Base-by-base conservation (phyloP, 371 early-diverging fungal genomes). In the Thermomucor indicae-seudaticae region DNA sequence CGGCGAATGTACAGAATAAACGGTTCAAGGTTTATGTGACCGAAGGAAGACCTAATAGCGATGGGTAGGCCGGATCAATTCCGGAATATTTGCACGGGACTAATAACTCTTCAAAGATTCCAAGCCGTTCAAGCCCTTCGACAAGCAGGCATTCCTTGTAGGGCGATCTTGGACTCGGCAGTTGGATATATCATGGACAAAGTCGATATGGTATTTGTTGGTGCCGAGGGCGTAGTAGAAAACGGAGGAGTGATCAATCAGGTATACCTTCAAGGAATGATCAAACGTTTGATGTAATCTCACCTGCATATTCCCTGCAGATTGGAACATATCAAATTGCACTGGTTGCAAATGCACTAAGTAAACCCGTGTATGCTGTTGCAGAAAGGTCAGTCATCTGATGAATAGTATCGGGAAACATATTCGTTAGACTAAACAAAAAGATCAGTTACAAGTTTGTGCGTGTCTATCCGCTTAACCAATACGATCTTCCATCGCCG, bases 221-320 rank as follows among this genome's bases (percentile, higher is more conserved):
- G 98, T 6, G 98, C 97, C 11, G 98, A 98, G 70, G 98, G 92
- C 30, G 94, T 98, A 2, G 94, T 93, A 5, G 94, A 95, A 69
- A 98, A 95, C 60, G 98, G 98, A 25, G 98, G 98, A 5, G 64
- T 98, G 40, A 89, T 98, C 59, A 98, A 97, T 64, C 90, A 91
- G 72, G 85, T 89, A 25, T 25, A 11, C 16, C 25, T 16, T 28
- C 22, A 49, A 39, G 79, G 88, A 90, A 51, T 85, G 89, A 64
- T 89, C 92, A 93, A 59, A 75, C 89, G 82, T 92, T 93, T 1
- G 79, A 95, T 55, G 24, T 39, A 39, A 22, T 6, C 8, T 0
- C 22, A 55, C n/a, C n/a, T n/a, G n/a, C n/a, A n/a, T 31, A 3
- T 34, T 16, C 32, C 10, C 46, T 46, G 16, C 37, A 78, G 79